Evolutionary conservation across 805 yeast species (phyloP).

Genomic region (Metschnikowia arizonensis): DNA sequence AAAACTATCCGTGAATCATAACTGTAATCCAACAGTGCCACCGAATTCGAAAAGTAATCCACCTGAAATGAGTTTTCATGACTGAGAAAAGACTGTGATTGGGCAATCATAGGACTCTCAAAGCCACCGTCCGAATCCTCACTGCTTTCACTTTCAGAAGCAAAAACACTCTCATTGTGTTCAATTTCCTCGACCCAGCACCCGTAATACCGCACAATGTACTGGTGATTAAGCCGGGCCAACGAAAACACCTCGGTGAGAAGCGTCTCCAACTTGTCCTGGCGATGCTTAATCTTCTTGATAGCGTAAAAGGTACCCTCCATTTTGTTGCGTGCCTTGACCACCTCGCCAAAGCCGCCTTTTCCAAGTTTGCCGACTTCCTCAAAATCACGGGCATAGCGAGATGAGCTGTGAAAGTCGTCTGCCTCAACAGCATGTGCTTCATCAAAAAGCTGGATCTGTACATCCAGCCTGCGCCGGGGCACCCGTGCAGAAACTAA

Average conservation of each 20-base stretch:
- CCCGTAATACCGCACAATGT: constrained; percentile 92
- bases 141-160: constrained; percentile 6
- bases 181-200: constrained; percentile 90
- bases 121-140: constrained; percentile 17
- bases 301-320: constrained; percentile 96
- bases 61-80: constrained; percentile 35
- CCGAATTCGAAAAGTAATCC: constrained; percentile 67
- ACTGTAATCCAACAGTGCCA: constrained; percentile 52
- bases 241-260: constrained; percentile 87
- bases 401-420: constrained; percentile 17
- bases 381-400: constrained; percentile 92
- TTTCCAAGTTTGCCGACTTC: constrained; percentile 87
- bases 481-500: constrained; percentile 5
- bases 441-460: not conserved
- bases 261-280: constrained; percentile 73
- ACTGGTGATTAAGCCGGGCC: constrained; percentile 90
- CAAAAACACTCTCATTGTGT: constrained; percentile 17
- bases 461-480: constrained; percentile 16
- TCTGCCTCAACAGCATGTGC: not conserved
- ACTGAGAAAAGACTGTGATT: constrained; percentile 19
- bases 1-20: constrained; percentile 31
- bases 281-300: constrained; percentile 81
- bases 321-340: constrained; percentile 87
- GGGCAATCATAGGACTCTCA: constrained; percentile 22
- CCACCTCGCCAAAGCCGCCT: constrained; percentile 98